phyloP scores from a whole-genome alignment of 495 filamentous ascomycete genomes.

The Rostrohypoxylon terebratum region DNA sequence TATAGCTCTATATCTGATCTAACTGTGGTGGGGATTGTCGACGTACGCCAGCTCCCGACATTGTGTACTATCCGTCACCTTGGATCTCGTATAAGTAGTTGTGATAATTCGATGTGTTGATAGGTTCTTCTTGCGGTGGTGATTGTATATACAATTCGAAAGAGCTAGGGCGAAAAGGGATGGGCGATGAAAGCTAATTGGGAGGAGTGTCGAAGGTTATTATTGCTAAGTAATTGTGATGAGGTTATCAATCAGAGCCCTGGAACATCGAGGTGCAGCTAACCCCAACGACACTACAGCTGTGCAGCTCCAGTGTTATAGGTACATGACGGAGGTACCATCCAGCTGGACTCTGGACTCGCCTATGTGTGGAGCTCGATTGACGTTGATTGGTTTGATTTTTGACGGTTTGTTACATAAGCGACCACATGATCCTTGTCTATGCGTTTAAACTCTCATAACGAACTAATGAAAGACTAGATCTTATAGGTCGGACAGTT shows the following conservation, averaged over 20 bases:
- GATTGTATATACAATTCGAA: neutral
- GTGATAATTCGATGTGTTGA: neutral
- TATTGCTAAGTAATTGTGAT: conserved; percentile 23
- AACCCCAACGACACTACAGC: too few relatives aligned
- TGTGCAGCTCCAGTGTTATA: too few relatives aligned
- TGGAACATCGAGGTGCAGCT: neutral
- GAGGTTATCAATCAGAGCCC: neutral
- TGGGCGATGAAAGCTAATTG: conserved; percentile 5
- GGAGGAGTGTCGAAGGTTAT: conserved; percentile 5
- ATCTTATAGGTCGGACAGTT: neutral
- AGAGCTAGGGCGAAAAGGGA: neutral
- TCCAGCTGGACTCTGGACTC: neutral
- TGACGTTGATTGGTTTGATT: too few relatives aligned
- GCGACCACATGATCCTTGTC: neutral
- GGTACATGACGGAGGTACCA: conserved; percentile 6
- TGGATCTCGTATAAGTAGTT: neutral
- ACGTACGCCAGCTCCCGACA: conserved; percentile 72
- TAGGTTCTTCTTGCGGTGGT: neutral
- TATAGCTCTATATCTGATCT: conserved; percentile 11
- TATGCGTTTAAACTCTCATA: conserved; percentile 3
- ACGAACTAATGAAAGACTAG: neutral
- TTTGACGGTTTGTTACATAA: neutral
- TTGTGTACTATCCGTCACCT: conserved; percentile 47
- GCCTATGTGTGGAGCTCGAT: neutral
- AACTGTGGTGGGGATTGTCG: neutral